A percentile compares a stretch with the other conserved stretches of the same genome.
Conservation (phyloP, 176 grass and related monocot genomes). For the Hyparrhenia diplandra region DNA sequence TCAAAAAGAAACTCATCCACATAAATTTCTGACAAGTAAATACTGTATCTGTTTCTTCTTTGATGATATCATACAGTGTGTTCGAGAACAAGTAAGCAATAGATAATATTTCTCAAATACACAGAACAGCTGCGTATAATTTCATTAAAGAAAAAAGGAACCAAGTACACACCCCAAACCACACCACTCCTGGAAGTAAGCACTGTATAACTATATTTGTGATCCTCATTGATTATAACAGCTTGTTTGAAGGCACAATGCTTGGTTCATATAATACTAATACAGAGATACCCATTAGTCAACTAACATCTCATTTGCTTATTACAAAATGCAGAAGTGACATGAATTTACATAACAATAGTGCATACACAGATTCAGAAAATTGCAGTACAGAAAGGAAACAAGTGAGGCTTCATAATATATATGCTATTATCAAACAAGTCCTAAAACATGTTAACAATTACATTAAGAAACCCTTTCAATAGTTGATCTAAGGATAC, state of each 20-base stretch:
- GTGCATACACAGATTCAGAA: not conserved
- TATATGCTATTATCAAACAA: constrained; percentile 12
- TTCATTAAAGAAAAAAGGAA: not conserved
- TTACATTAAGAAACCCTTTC: not conserved
- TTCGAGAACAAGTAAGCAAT: not conserved
- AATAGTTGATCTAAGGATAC: constrained; percentile 8
- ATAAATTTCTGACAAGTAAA: too few relatives aligned
- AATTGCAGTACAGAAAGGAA: constrained; percentile 7
- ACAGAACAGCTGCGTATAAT: not conserved
- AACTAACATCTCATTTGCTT: not conserved
- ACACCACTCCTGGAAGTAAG: not conserved
- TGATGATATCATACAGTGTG: not conserved
- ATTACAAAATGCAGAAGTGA: not conserved
- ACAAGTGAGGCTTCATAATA: not conserved
- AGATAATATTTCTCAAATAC: not conserved
- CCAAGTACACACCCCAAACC: not conserved
- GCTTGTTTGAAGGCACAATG: not conserved
- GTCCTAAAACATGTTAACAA: not conserved
- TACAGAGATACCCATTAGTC: constrained; percentile 15
- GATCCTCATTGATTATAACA: not conserved
- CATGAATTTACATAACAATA: constrained; percentile 18
- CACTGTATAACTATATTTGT: not conserved
- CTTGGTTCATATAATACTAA: not conserved
- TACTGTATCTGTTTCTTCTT: not conserved
- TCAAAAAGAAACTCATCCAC: too few relatives aligned